Evolutionary conservation across 2,329 filamentous ascomycete genomes (phyloP), one percentile per base, ranked within the genome.

Genomic region (Exophiala mesophila): DNA sequence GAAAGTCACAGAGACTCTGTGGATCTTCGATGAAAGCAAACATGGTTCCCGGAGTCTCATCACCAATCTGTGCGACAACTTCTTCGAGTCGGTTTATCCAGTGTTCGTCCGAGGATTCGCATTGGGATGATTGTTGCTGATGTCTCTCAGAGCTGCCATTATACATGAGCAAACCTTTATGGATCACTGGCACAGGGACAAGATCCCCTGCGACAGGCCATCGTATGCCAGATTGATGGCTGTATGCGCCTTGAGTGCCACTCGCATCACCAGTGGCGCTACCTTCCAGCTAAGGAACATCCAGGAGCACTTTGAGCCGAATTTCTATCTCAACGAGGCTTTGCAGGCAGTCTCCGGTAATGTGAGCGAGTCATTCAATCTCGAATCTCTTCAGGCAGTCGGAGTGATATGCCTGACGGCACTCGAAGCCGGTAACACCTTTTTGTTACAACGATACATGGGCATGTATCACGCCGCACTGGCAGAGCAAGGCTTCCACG

Each of bases 51-150:
- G 36, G 15, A 28, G 21, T 13, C 19, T 39, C 13, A 31, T 39
- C 29, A 18, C 29, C 15, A 26, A 15, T n/a, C 20, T 44, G 18
- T 13, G 38, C 26, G 20, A 20, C 8, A 44, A 24, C 13, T 44
- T 33, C 17, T 39, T 44, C 28, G 41, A 44, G 17, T 38, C 26
- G 24, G 35, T 39, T 2, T 44, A 44, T 44, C 41, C 41, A 23
- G 29, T 44, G 41, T 44, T 9, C 16, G 40, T 34, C 3, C 12
- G n/a, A 9, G 15, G 5, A 10, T 23, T 7, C 8, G 9, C 5
- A 12, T 15, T 15, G 15, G 13, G 5, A 33, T 21, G 35, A 10
- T 26, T 5, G 26, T 13, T 28, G 24, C 8, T 8, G 24, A 9
- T 29, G 24, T 10, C 34, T 39, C 24, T 20, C 24, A 39, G 36